Evolutionary conservation across 2,329 filamentous ascomycete genomes (phyloP), one percentile per base, ranked within the genome.

Genomic region (Botrytis pseudocinerea): DNA sequence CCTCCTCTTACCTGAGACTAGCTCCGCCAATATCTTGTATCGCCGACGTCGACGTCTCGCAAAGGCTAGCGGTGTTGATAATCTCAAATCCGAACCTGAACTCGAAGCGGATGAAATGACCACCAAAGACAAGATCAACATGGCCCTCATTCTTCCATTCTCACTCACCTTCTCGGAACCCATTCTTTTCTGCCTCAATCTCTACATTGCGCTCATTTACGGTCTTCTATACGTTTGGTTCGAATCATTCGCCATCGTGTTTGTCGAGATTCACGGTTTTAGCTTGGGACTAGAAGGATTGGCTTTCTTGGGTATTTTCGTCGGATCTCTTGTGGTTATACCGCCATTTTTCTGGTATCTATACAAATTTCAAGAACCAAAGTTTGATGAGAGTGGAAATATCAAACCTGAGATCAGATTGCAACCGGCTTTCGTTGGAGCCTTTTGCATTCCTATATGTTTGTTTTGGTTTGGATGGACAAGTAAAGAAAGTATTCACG

Each of bases 1-100:
- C 77, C 77, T 90, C 76, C 84, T 88, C 76, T 85, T 92, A 32
- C 91, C 90, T 0, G 90, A 92, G 82, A 92, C 90, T 0, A 87
- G 83, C 73, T 79, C 84, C 0, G 80, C 84, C 18, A 90, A 85
- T 70, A 90, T 92, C 77, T 85, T 92, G 4, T 84, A 88, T 65
- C 86, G 85, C n/a, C 87, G 90, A 10, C 87, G 88, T 12, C 80
- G 82, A 62, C 87, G 90, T 28, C 84, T 92, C 9, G 86, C 90
- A 71, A 87, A 85, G 77, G 80, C 87, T 59, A 90, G 88, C 1
- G 88, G 87, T 16, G 85, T 86, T 75, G 66, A 79, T 3, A 80
- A 81, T 40, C 86, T 91, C 80, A 86, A 87, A 80, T 87, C 87
- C 0, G 87, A 91, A 78, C 87, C 86, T 63, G 90, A 93, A 80